A percentile compares a stretch with the other conserved stretches of the same genome.
Evolutionary conservation across 139 green algal genomes (phyloP).

Genomic region (Chlorella sp.): DNA sequence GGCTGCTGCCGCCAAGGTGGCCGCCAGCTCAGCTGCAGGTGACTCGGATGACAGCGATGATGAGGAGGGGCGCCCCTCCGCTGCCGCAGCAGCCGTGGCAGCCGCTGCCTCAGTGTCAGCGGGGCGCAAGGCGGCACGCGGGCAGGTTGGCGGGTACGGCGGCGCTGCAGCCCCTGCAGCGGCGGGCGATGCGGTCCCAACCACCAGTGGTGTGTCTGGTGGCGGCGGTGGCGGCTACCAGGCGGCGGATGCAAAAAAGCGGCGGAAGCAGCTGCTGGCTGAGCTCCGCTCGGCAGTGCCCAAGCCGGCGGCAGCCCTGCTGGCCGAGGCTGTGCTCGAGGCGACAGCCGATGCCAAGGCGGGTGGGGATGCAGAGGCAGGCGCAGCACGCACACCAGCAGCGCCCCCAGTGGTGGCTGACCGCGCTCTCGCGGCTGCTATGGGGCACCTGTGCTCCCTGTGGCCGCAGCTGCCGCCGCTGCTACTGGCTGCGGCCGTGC

Average conservation of each 20-base stretch:
- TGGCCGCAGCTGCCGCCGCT: conserved; percentile 42
- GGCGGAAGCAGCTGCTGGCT: conserved; percentile 43
- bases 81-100: not conserved
- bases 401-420: not conserved
- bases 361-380: not conserved
- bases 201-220: not conserved
- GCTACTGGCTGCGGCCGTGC: conserved; percentile 41
- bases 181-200: too few species aligned
- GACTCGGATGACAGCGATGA: conserved; percentile 26
- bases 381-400: not conserved
- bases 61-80: not conserved
- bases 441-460: conserved; percentile 27
- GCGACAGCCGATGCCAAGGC: not conserved
- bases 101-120: not conserved
- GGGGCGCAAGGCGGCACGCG: not conserved
- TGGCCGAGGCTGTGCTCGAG: conserved; percentile 55
- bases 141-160: not conserved
- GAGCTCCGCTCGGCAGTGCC: conserved; percentile 60
- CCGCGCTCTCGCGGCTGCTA: not conserved
- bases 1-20: conserved; percentile 46
- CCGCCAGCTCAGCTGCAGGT: not conserved
- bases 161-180: not conserved
- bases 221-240: conserved; percentile 28
- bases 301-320: conserved; percentile 35
- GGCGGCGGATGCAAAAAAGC: conserved; percentile 43